phyloP scores from a whole-genome alignment of 129 eudicot genomes.

The Tagetes patula region DNA sequence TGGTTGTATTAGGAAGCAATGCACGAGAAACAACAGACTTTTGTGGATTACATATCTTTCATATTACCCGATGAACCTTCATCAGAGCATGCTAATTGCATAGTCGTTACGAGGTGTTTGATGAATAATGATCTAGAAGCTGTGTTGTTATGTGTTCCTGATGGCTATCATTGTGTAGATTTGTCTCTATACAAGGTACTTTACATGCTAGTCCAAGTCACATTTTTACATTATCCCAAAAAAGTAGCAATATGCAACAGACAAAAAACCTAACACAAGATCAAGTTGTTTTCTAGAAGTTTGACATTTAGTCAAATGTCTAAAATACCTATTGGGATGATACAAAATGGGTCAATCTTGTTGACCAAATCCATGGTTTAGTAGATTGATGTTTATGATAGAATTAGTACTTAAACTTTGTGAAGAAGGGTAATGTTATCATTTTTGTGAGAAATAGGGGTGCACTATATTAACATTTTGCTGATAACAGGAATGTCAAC shows the following conservation, averaged over 20 bases:
- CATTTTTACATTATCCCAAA: background rate
- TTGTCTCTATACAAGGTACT: constrained; percentile 81
- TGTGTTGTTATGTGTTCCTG: constrained; percentile 62
- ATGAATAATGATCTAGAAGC: constrained; percentile 53
- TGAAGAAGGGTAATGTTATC: background rate
- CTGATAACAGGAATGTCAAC: constrained; percentile 74
- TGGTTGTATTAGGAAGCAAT: constrained; percentile 48
- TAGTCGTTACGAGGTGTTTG: constrained; percentile 64
- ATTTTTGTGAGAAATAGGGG: background rate
- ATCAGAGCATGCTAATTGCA: constrained; percentile 55
- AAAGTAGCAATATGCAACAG: background rate
- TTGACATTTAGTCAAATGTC: constrained; percentile 11
- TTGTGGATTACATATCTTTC: constrained; percentile 55
- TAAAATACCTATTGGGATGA: background rate
- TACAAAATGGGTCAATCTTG: background rate
- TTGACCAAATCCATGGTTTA: background rate
- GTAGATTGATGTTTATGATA: background rate
- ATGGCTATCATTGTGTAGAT: constrained; percentile 74
- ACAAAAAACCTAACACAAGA: background rate
- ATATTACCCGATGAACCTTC: constrained; percentile 74
- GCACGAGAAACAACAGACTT: constrained; percentile 38
- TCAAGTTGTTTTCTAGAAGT: background rate
- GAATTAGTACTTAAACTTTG: background rate
- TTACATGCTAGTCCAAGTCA: background rate
- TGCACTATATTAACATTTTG: constrained; percentile 5